A percentile compares a stretch with the other conserved stretches of the same genome.
phyloP scores from a whole-genome alignment of 257 asterid species.

The Ilex aquifolium region DNA sequence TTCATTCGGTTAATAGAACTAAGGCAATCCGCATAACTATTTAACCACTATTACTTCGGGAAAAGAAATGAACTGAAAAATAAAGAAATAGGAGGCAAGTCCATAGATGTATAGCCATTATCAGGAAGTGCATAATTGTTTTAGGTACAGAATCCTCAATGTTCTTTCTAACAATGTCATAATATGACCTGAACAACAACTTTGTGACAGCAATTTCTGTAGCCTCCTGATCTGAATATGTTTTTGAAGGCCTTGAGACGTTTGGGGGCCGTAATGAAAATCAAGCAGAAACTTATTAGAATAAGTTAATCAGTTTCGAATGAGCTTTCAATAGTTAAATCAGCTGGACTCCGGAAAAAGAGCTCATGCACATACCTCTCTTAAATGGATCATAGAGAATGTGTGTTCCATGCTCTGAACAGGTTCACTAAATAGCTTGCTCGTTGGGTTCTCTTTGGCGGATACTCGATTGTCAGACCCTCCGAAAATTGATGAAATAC shows the following conservation, averaged over 20 bases:
- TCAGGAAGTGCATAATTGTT: constrained; percentile 96
- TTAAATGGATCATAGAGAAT: constrained; percentile 60
- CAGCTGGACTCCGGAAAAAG: neutral
- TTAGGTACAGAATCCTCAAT: constrained; percentile 78
- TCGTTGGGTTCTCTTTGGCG: constrained; percentile 49
- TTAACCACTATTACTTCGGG: neutral
- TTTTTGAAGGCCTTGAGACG: constrained; percentile 71
- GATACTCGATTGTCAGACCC: constrained; percentile 50
- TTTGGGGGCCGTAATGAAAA: constrained; percentile 58
- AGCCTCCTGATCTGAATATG: constrained; percentile 61
- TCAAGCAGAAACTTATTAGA: constrained; percentile 12
- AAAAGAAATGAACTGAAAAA: neutral
- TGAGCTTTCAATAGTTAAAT: neutral
- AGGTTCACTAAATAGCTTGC: constrained; percentile 50
- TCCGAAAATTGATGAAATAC: constrained; percentile 92
- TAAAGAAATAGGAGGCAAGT: neutral
- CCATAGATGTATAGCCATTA: constrained; percentile 17
- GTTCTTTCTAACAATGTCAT: constrained; percentile 80
- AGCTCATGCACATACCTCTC: constrained; percentile 43
- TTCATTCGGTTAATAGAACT: neutral
- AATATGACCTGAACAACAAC: constrained; percentile 66
- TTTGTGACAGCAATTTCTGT: constrained; percentile 66
- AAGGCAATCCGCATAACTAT: neutral
- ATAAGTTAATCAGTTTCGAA: neutral
- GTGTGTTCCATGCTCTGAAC: constrained; percentile 48